phyloP scores from a whole-genome alignment of 139 green algal genomes.

The Desmodesmus armatus region DNA sequence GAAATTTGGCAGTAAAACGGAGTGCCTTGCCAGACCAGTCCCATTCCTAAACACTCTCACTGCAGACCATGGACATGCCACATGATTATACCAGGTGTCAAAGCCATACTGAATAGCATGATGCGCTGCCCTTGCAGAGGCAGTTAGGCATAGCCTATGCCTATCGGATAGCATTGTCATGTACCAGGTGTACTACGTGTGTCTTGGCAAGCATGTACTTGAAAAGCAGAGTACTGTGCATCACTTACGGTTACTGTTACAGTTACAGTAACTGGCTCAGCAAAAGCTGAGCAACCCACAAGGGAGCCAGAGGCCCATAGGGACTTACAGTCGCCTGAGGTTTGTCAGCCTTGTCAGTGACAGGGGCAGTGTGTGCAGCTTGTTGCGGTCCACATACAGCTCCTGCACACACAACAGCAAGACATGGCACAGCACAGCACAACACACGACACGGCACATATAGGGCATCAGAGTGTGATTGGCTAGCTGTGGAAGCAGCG shows the following conservation, averaged over 20 bases:
- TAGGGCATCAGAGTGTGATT: background rate
- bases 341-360: constrained; percentile 72
- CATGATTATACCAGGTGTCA: too few relatives aligned
- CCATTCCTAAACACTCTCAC: too few relatives aligned
- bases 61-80: too few relatives aligned
- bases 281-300: background rate
- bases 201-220: background rate
- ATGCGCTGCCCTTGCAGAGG: too few relatives aligned
- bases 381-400: constrained; percentile 71
- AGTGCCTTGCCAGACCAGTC: background rate
- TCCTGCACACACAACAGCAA: constrained; percentile 42
- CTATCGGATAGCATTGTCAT: background rate
- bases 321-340: constrained; percentile 71
- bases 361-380: constrained; percentile 73
- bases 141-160: background rate
- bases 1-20: too few relatives aligned
- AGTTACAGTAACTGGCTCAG: background rate
- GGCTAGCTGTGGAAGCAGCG: background rate
- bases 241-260: background rate
- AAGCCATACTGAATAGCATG: too few relatives aligned
- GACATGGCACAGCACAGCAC: background rate
- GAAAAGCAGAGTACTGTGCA: background rate
- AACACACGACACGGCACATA: background rate
- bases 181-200: background rate
- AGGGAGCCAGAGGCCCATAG: too few relatives aligned